Base-by-base conservation (phyloP, 805 yeast species). In the Wickerhamomyces ciferrii region DNA sequence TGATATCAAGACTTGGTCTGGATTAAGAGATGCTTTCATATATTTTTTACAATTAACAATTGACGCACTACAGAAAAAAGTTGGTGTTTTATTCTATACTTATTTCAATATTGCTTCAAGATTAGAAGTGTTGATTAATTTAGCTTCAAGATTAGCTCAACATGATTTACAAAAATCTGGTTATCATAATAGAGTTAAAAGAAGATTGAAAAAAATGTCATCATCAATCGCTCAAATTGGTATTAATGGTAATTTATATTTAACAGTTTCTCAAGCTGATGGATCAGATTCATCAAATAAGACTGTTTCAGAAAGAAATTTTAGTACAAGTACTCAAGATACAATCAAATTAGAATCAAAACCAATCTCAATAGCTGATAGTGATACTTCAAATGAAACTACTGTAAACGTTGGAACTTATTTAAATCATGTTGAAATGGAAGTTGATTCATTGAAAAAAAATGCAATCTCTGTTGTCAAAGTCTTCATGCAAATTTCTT, bases 1-100 rank as follows among this genome's bases (percentile, higher is more conserved):
- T 11, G 92, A 86, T 59, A 67, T 83, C 21, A 66, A 70, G 19
- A 69, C 71, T 11, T 86, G 92, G 92, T 68, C 77, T 4, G 78
- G 73, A 20, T 60, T 83, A 37, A 67, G 71, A 39, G 75, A 73
- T 42, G 68, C 72, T 6, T 71, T 82, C 42, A 61, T 71, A 15
- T 74, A 68, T 51, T 68, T 77, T 41, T 62, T 81, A 14, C 76
- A 74, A 23, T 59, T 76, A 47, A 63, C 81, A 0, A 60, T 72
- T 43, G 78, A 75, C 43, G 74, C 84, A 13, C 64, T 86, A 24
- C 67, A 66, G 24, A 79, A 74, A 36, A 67, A 71, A 41, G 75
- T 77, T 49, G 74, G 76, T 36, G 72, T 71, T 32, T 65, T 76
- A 37, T 87, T 81, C 59, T 65, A 74, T 25, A 70, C 74, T 7